Evolutionary conservation across 2,329 filamentous ascomycete genomes (phyloP), one percentile per base, ranked within the genome.

Genomic region (Phaeosphaeriaceae sp.): DNA sequence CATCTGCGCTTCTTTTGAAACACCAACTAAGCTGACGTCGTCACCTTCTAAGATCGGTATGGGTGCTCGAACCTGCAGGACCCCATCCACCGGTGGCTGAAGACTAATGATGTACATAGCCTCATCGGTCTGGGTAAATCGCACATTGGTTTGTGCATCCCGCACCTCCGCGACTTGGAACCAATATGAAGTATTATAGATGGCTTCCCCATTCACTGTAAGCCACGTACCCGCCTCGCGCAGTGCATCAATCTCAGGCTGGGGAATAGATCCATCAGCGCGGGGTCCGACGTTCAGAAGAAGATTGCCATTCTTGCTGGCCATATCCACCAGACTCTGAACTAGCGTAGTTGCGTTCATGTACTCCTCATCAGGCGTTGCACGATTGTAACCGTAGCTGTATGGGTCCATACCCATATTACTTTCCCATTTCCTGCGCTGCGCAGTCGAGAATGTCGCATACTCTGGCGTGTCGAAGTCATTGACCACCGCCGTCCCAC

Each of bases 401-500:
- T 80, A 87, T 0, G 86, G 85, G 63, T 88, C 86, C 83, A 88
- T 85, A 35, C 86, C 86, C 47, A 80, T 79, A 69, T 83, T 88
- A 43, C 77, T 82, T 74, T 88, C 86, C 85, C 85, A 88, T 69
- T 88, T 88, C 26, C 84, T 77, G 30, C 77, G 70, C 68, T 85
- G 83, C 10, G 82, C 80, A 6, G 80, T 79, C 2, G 78, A 73
- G 68, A 83, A 85, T 11, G 78, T 79, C 35, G 78, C 75, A 67
- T 88, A 88, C 69, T 88, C 86, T 0, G 86, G 86, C 0, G 85
- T 88, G 67, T 88, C 85, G 63, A 87, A 88, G 73, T 88, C 85
- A 17, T 81, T 80, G 0, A 82, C 77, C 1, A 86, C 72, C 3
- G 86, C 86, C 30, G 30, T 35, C 3, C 86, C 86, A 70, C 86